Conservation (phyloP, 1,284 basidiomycete genomes). For the Trichosporon inkin region DNA sequence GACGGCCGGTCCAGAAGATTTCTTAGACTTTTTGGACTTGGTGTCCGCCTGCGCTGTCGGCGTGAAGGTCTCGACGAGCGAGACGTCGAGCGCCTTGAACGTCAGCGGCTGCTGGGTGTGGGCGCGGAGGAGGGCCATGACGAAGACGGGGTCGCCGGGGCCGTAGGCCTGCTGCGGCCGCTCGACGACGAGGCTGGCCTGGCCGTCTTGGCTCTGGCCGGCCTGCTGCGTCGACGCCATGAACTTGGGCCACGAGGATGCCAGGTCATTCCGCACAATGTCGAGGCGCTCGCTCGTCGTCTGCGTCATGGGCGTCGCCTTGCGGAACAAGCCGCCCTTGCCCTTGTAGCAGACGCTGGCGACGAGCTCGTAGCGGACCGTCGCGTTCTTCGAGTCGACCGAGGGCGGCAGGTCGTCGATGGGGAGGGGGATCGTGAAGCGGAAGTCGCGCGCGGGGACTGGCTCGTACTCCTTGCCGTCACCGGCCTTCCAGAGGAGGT, state of each 20-base stretch:
- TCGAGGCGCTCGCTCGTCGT: constrained; percentile 63
- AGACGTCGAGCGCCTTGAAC: constrained; percentile 75
- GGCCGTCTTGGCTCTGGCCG: constrained; percentile 57
- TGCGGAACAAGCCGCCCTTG: constrained; percentile 74
- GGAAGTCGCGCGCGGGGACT: constrained; percentile 59
- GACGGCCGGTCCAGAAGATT: constrained; percentile 56
- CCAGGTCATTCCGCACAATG: constrained; percentile 83
- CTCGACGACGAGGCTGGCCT: constrained; percentile 62
- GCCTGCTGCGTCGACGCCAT: constrained; percentile 69
- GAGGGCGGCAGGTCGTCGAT: constrained; percentile 72
- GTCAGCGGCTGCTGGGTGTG: constrained; percentile 54
- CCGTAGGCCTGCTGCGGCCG: constrained; percentile 72
- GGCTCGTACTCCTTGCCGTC: constrained; percentile 59
- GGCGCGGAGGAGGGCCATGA: constrained; percentile 62
- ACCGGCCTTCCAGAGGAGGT: constrained; percentile 41
- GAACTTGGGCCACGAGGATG: constrained; percentile 84
- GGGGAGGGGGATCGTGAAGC: constrained; percentile 77
- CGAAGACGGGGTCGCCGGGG: constrained; percentile 70
- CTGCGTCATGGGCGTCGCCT: constrained; percentile 59
- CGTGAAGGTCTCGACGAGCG: constrained; percentile 65
- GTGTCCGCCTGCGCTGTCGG: not conserved
- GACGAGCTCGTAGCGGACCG: constrained; percentile 77
- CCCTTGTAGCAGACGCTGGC: constrained; percentile 75
- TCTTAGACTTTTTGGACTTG: constrained; percentile 54
- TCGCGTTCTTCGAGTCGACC: constrained; percentile 67